Base-by-base conservation (phyloP, 495 filamentous ascomycete species). In the Penicillium turbatum region DNA sequence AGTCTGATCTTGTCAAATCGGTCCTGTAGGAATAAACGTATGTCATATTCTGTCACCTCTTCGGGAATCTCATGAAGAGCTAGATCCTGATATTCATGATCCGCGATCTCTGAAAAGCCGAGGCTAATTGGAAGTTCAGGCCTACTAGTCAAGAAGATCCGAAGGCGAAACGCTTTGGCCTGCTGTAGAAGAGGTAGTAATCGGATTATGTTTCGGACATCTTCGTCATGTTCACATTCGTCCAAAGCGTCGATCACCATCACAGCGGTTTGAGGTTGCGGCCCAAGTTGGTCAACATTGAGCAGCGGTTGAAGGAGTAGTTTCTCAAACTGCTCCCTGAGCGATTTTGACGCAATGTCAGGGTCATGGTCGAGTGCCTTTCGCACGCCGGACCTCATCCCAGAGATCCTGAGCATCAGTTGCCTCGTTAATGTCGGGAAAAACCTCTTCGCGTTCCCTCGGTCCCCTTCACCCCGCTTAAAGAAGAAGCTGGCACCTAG, bases 401-500 rank as follows among this genome's bases (percentile, higher is more conserved):
- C 5, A 12, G 68, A 69, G 11, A 66, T 48, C n/a, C 31, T 47
- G 6, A 45, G 50, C 6, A 68, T 57, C 6, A 82, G 58, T 50
- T 82, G 73, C 39, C 36, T 32, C 16, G 69, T 66, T 15, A 83
- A 65, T 6, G 73, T 79, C 6, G 77, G 58, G 40, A 82, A 71
- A 52, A 82, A 61, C 19, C 60, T 66, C 6, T 32, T 61, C 6
- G 72, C 73, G 26, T 61, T 70, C 6, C 66, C 70, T 41, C 68
- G 63, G 46, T 80, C 73, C 1, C 65, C 64, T 19, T 74, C 71
- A 15, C 74, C 72, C 54, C 68, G 70, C 36, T 75, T 77, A 60
- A 82, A 83, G 65, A 83, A 79, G 61, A 80, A 81, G 57, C 69
- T 78, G 0, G 61, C 72, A 6, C 65, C 70, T 10, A 75, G 60